A percentile compares a stretch with the other conserved stretches of the same genome.
Conservation (phyloP, 306 rosid genomes). For the Citrullus amarus region DNA sequence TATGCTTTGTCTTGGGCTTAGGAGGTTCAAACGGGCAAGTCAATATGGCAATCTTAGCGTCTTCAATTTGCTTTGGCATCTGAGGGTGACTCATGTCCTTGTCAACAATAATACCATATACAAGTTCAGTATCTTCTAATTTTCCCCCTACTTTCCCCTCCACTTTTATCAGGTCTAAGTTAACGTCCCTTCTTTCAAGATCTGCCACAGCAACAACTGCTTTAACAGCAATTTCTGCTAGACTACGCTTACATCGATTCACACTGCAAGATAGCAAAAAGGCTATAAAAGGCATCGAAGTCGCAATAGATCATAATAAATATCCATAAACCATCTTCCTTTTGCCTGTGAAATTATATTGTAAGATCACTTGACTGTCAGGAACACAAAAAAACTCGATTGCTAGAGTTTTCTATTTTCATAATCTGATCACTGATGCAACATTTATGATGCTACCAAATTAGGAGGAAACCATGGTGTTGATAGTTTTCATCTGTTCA, state of each 20-base stretch:
- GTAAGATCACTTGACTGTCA: background rate
- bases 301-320: background rate
- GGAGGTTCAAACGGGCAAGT: slow-evolving; percentile 99
- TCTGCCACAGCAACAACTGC: slow-evolving; percentile 97
- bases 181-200: slow-evolving; percentile 87
- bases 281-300: background rate
- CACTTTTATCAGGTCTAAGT: slow-evolving; percentile 79
- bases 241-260: slow-evolving; percentile 80
- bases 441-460: background rate
- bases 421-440: background rate
- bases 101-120: slow-evolving; percentile 83
- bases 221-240: slow-evolving; percentile 95
- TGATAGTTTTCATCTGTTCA: background rate
- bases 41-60: slow-evolving; percentile 91
- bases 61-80: slow-evolving; percentile 88
- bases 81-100: slow-evolving; percentile 99
- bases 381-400: background rate
- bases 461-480: background rate
- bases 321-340: background rate
- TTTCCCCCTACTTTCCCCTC: slow-evolving; percentile 98
- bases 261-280: slow-evolving; percentile 47
- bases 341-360: background rate
- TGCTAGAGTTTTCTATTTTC: background rate
- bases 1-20: slow-evolving; percentile 97
- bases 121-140: slow-evolving; percentile 85